These are phyloP conservation scores for Glonium stellatum DNA, from an alignment of 495 filamentous ascomycete genomes.

Conservation along the genomic window DNA sequence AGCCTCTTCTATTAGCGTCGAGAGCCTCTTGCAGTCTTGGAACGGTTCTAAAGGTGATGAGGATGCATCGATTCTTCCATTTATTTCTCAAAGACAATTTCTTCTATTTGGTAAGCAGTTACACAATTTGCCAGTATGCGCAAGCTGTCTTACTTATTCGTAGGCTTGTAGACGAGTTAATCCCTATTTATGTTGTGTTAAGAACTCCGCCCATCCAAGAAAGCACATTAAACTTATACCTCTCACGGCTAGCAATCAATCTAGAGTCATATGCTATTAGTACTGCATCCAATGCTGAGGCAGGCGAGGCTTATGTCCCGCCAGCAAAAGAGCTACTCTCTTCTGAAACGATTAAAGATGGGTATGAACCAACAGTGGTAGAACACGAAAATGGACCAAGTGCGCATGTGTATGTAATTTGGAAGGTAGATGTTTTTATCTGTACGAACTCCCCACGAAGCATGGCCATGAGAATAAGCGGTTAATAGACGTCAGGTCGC, in stretches of 20 bases:
- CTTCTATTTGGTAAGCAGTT: constrained; percentile 63
- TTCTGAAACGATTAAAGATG: constrained; percentile 51
- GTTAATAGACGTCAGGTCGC: constrained; percentile 40
- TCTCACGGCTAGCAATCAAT: constrained; percentile 57
- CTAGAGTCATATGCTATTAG: constrained; percentile 68
- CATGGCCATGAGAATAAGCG: background rate
- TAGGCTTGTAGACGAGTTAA: constrained; percentile 66
- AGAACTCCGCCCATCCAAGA: constrained; percentile 58
- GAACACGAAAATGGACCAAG: constrained; percentile 45
- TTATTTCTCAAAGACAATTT: constrained; percentile 33
- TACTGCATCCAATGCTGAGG: constrained; percentile 39
- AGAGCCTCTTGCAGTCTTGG: constrained; percentile 47
- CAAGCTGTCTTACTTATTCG: constrained; percentile 54
- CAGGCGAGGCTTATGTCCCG: constrained; percentile 10
- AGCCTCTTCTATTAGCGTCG: constrained; percentile 57
- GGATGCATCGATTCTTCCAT: constrained; percentile 29
- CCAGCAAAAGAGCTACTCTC: constrained; percentile 55
- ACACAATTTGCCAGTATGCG: constrained; percentile 6
- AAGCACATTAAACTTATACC: constrained; percentile 49
- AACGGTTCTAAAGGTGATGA: constrained; percentile 46
- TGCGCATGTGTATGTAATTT: constrained; percentile 61
- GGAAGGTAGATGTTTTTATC: constrained; percentile 74
- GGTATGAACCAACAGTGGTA: constrained; percentile 56
- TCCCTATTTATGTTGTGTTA: constrained; percentile 65
- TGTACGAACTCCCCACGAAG: constrained; percentile 31